A percentile compares a stretch with the other conserved stretches of the same genome.
These are phyloP conservation scores for Salvia splendens DNA, from an alignment of 257 asterid species.

Conservation along the genomic window DNA sequence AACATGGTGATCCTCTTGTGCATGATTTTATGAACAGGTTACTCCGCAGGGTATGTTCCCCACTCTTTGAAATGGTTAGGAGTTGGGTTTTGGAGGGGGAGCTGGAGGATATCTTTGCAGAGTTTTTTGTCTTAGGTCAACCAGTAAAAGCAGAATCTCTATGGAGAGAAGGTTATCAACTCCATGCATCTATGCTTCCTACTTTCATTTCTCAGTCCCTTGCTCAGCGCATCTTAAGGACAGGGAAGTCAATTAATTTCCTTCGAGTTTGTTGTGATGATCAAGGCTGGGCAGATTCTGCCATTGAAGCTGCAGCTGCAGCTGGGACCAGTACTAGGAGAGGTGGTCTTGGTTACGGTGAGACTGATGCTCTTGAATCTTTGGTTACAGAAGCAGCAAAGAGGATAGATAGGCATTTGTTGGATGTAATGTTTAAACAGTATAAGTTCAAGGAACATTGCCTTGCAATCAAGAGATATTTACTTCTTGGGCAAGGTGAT, in stretches of 20 bases:
- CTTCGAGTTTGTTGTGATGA: constrained; percentile 98
- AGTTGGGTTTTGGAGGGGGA: constrained; percentile 99
- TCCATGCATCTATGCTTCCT: constrained; percentile 92
- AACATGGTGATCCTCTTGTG: constrained; percentile 97
- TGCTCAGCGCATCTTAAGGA: constrained; percentile 89
- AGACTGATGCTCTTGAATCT: constrained; percentile 96
- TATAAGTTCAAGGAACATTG: constrained; percentile 96
- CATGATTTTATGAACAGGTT: constrained; percentile 86
- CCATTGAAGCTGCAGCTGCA: constrained; percentile 87
- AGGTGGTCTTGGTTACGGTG: constrained; percentile 93
- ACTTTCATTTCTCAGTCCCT: constrained; percentile 84
- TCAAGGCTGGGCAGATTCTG: constrained; percentile 95
- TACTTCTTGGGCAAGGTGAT: constrained; percentile 98
- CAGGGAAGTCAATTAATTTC: constrained; percentile 95
- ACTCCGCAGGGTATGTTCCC: constrained; percentile 90
- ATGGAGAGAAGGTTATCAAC: constrained; percentile 96
- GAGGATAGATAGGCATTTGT: constrained; percentile 84
- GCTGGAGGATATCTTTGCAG: constrained; percentile 90
- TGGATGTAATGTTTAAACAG: constrained; percentile 77
- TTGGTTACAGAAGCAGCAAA: constrained; percentile 89
- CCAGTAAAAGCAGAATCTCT: constrained; percentile 96
- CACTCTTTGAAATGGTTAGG: constrained; percentile 98
- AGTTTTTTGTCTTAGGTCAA: constrained; percentile 86
- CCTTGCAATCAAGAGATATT: constrained; percentile 92
- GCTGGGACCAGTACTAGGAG: constrained; percentile 91